phyloP scores from a whole-genome alignment of 768 basidiomycete species.

The Xanthoconium stramineum region DNA sequence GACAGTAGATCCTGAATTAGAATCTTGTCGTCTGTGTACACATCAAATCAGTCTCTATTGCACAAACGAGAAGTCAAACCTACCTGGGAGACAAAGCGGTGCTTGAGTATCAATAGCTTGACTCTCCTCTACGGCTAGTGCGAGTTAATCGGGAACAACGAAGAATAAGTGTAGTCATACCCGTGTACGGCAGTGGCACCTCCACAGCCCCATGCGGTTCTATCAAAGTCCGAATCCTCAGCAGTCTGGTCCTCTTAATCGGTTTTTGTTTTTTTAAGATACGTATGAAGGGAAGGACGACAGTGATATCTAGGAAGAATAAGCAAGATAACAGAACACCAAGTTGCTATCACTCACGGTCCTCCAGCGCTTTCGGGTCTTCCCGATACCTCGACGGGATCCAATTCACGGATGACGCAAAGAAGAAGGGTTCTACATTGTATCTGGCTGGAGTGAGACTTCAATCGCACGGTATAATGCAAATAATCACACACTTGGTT shows the following conservation, averaged over 20 bases:
- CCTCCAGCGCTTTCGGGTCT: slow-evolving; percentile 37
- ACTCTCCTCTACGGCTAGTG: slow-evolving; percentile 14
- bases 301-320: slow-evolving; percentile 48
- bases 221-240: slow-evolving; percentile 11
- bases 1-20: slow-evolving; percentile 47
- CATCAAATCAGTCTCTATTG: not conserved
- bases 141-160: not conserved
- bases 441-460: slow-evolving; percentile 34
- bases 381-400: slow-evolving; percentile 67
- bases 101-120: slow-evolving; percentile 51
- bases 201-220: not conserved
- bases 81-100: slow-evolving; percentile 40
- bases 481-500: slow-evolving; percentile 39
- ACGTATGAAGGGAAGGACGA: slow-evolving; percentile 53
- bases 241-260: slow-evolving; percentile 7
- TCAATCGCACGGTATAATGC: not conserved
- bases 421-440: slow-evolving; percentile 63
- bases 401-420: slow-evolving; percentile 62
- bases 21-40: slow-evolving; percentile 14
- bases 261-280: slow-evolving; percentile 32
- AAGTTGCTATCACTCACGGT: slow-evolving; percentile 46
- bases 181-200: slow-evolving; percentile 10
- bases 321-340: slow-evolving; percentile 13
- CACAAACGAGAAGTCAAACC: not conserved
- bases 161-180: slow-evolving; percentile 3